These are phyloP conservation scores for Fusarium equiseti DNA, from an alignment of 2,329 filamentous ascomycete genomes.

Conservation along the genomic window DNA sequence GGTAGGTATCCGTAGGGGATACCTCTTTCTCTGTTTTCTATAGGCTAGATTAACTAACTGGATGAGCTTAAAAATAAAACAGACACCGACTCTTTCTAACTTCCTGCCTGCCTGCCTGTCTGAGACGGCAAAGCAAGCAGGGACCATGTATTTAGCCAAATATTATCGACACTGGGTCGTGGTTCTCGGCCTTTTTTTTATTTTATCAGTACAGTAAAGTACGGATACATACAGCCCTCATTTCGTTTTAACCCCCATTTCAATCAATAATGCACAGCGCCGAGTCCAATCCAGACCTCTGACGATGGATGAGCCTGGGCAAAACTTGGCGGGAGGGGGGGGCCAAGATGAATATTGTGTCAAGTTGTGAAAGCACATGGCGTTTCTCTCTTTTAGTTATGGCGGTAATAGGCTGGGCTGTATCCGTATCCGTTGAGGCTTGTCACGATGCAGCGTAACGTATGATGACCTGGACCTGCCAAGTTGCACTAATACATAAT, in stretches of 20 bases:
- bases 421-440: constrained; percentile 9
- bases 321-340: constrained; percentile 31
- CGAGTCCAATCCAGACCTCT: constrained; percentile 37
- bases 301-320: constrained; percentile 30
- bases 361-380: constrained; percentile 41
- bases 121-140: constrained; percentile 5
- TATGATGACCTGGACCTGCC: constrained; percentile 23
- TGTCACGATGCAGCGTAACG: constrained; percentile 30
- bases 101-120: constrained; percentile 13
- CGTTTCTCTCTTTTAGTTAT: background rate
- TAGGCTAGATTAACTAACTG: constrained; percentile 3
- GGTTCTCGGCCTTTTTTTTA: constrained; percentile 6
- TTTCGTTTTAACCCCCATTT: constrained; percentile 16
- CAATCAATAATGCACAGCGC: constrained; percentile 17
- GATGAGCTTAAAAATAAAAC: constrained; percentile 23
- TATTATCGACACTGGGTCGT: constrained; percentile 1
- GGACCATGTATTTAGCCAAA: constrained; percentile 6
- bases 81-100: constrained; percentile 11
- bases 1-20: background rate
- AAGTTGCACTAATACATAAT: constrained; percentile 14
- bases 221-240: background rate
- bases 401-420: background rate
- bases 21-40: constrained; percentile 11
- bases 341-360: constrained; percentile 36
- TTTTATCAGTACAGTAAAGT: too few species aligned